Percentiles rank a stretch among this genome's conserved stretches.
Evolutionary conservation across 2,329 filamentous ascomycete genomes (phyloP).

Genomic region (Fusarium redolens): DNA sequence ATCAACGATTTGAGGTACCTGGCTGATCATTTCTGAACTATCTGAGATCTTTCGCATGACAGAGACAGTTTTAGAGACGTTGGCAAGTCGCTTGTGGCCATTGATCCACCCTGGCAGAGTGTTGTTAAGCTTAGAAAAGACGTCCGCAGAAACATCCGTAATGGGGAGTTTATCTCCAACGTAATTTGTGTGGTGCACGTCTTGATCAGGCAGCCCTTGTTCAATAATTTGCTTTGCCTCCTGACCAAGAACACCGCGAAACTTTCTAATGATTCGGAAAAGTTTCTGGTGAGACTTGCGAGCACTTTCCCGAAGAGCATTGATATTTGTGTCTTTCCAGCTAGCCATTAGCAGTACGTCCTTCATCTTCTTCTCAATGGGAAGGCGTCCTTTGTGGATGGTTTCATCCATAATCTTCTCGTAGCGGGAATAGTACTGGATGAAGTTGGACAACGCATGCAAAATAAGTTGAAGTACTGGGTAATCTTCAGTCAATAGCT

Average conservation of each 20-base stretch:
- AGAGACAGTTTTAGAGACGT: slow-evolving; percentile 74
- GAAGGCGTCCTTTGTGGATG: slow-evolving; percentile 73
- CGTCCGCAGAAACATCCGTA: slow-evolving; percentile 21
- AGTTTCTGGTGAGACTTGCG: slow-evolving; percentile 91
- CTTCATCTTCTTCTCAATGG: slow-evolving; percentile 91
- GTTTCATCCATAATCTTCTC: slow-evolving; percentile 72
- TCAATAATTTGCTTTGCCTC: slow-evolving; percentile 75
- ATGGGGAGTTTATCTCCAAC: not conserved
- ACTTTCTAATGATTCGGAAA: slow-evolving; percentile 91
- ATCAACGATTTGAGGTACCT: slow-evolving; percentile 70
- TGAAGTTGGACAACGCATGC: slow-evolving; percentile 78
- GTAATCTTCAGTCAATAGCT: slow-evolving; percentile 69
- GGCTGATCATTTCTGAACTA: slow-evolving; percentile 62
- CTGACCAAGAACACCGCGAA: slow-evolving; percentile 80
- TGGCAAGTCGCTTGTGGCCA: slow-evolving; percentile 74
- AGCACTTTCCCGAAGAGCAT: slow-evolving; percentile 87
- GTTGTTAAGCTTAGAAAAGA: slow-evolving; percentile 37
- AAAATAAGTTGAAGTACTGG: slow-evolving; percentile 68
- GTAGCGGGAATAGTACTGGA: slow-evolving; percentile 79
- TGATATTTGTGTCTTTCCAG: slow-evolving; percentile 98
- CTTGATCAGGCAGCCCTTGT: slow-evolving; percentile 68
- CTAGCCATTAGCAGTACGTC: slow-evolving; percentile 93
- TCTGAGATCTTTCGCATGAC: slow-evolving; percentile 77
- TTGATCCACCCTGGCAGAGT: slow-evolving; percentile 53
- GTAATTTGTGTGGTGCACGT: slow-evolving; percentile 30